Evolutionary conservation across 768 basidiomycete species (phyloP), one percentile per base, ranked within the genome.

Genomic region (Panellus pusillus): DNA sequence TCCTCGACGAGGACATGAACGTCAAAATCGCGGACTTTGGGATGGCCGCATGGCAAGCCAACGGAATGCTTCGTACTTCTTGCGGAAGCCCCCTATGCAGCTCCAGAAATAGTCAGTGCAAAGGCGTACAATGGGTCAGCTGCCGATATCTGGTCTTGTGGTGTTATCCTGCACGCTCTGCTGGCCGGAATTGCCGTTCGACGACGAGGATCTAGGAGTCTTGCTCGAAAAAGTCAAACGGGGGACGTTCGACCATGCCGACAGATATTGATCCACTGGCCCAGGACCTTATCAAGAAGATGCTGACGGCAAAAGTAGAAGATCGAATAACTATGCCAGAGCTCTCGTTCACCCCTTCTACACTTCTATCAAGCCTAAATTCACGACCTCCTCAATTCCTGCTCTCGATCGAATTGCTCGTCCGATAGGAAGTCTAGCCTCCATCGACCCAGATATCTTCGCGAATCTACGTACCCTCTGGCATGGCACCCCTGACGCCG

Each of bases 101-200:
- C 91, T 12, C 94, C 95, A 0, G 95, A 98, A 72, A 86, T 98
- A 52, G 82, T 96, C 58, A 79, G 81, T 68, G 93, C 93, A 4
- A 75, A 82, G 41, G 80, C 84, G 4, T 98, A 98, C 68, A 81
- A 93, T 63, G 95, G 94, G 8, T 80, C 86, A 3, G 78, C 82
- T n/a, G 85, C 93, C 17, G 95, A 98, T 70, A 91, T 95, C 66
- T 98, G 95, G 95, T 96, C 93, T 37, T 95, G 94, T 64, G 95
- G 95, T 51, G 84, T 98, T 65, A 93, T 96, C 60, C 79, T 98
- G 50, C 93, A 84, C 62, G 92, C 93, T 17, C 75, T 98, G n/a
- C 77, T 98, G 36, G 83, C 84, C 4, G 93, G 93, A 6, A 39
- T 77, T 97, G n/a, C 95, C 95, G 1, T 98, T 98, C 64, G 93